Base-by-base conservation (phyloP, 805 yeast species). In the Hanseniaspora singularis region DNA sequence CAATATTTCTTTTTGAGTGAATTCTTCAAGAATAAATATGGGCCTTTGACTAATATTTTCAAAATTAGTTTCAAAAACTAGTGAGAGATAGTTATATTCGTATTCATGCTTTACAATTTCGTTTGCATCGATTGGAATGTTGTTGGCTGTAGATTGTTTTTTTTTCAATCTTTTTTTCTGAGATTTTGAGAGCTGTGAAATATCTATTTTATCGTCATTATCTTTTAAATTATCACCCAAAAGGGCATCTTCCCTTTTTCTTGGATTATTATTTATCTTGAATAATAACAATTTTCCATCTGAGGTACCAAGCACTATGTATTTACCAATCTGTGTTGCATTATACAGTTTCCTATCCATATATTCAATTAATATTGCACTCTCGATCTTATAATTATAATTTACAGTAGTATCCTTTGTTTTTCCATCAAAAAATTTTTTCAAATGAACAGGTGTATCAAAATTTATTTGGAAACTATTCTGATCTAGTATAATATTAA, bases 151-250 rank as follows among this genome's bases (percentile, higher is more conserved):
- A 19, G 22, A 11, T 12, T 44, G 33, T 15, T 39, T 44, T 28
- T 44, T 44, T 27, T 44, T 44, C 32, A 44, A 31, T 30, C 48
- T 28, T 16, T 44, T 44, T 23, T 37, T 44, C 20, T 44, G 48
- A 30, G 48, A 44, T n/a, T 44, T 44, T 3, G 48, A 44, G 16
- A 44, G 15, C 2, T 32, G 30, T 10, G 48, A 30, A 1, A 20
- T 16, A 24, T 44, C 48, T 8, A 44, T 11, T 12, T 14, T 20
- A 8, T 19, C 36, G 9, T 39, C 28, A 18, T 12, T 15, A 1
- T 23, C 3, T 24, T 16, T n/a, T 24, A 16, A 12, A 23, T 12
- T n/a, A 24, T 8, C 24, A n/a, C n/a, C n/a, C n/a, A n/a, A n/a
- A n/a, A n/a, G n/a, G n/a, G 15, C 19, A 16, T 18, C 9, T 15